phyloP scores from a whole-genome alignment of 75 land plant species.

The Pseudotsuga menziesii region DNA sequence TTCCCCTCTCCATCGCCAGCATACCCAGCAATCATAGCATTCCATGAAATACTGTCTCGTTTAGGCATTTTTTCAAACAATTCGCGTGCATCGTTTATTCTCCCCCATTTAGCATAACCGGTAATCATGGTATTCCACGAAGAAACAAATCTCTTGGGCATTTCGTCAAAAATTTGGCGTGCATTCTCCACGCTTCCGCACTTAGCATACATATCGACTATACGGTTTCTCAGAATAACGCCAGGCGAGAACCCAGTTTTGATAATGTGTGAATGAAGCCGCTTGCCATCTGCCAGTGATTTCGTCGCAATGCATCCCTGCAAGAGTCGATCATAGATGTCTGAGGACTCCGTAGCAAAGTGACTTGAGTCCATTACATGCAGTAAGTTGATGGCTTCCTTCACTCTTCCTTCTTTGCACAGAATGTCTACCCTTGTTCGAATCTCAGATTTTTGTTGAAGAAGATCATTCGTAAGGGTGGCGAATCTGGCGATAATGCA shows the following conservation, averaged over 20 bases:
- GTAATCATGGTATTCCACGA: slow-evolving; percentile 52
- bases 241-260: slow-evolving; percentile 21
- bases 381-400: too few relatives aligned
- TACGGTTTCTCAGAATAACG: slow-evolving; percentile 20
- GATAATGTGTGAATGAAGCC: slow-evolving; percentile 23
- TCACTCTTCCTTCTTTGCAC: too few relatives aligned
- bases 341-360: too few relatives aligned
- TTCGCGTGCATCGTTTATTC: slow-evolving; percentile 7
- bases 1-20: neutral
- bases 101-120: slow-evolving; percentile 16
- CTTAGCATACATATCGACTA: slow-evolving; percentile 25
- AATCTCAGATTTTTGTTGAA: too few relatives aligned
- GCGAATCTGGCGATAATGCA: too few relatives aligned
- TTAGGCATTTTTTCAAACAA: slow-evolving; percentile 18
- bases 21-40: slow-evolving; percentile 2
- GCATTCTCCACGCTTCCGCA: slow-evolving; percentile 21
- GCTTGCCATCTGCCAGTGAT: slow-evolving; percentile 18
- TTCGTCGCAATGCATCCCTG: slow-evolving; percentile 19
- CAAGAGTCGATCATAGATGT: neutral
- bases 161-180: slow-evolving; percentile 36
- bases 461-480: too few relatives aligned
- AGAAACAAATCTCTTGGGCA: slow-evolving; percentile 27
- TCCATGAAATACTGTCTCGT: neutral
- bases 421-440: too few relatives aligned
- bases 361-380: too few relatives aligned